Conservation (phyloP, 202 grass and related monocot species). For the Panicum virgatum region DNA sequence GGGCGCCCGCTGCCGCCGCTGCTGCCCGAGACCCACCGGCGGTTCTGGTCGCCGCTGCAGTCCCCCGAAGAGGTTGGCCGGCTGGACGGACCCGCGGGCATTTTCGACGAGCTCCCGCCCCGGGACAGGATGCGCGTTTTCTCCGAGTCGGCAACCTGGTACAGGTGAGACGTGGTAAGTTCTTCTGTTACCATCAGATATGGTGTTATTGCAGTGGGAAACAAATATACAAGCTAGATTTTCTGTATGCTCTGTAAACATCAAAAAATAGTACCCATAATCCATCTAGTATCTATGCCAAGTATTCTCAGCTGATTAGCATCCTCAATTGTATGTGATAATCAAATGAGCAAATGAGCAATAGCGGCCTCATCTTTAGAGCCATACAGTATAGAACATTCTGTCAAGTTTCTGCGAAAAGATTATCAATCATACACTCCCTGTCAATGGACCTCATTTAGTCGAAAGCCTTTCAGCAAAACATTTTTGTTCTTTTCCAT, state of each 20-base stretch:
- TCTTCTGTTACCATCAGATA: not conserved
- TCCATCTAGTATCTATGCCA: not conserved
- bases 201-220: not conserved
- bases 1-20: slow-evolving; percentile 55
- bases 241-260: not conserved
- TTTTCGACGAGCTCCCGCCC: slow-evolving; percentile 64
- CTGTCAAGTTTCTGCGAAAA: not conserved
- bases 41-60: slow-evolving; percentile 45
- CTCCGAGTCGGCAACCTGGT: slow-evolving; percentile 54
- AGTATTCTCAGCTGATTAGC: not conserved
- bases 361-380: not conserved
- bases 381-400: not conserved
- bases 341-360: not conserved
- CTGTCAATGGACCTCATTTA: not conserved
- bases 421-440: not conserved
- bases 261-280: not conserved
- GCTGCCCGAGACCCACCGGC: slow-evolving; percentile 48
- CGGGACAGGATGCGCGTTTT: slow-evolving; percentile 53
- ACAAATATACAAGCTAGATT: not conserved
- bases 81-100: slow-evolving; percentile 43
- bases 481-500: not conserved
- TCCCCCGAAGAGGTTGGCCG: slow-evolving; percentile 57
- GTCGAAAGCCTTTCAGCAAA: not conserved
- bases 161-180: not conserved
- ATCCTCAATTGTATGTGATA: not conserved